Conservation (phyloP, 75 land plant genomes). For the Pinus tabuliformis region DNA sequence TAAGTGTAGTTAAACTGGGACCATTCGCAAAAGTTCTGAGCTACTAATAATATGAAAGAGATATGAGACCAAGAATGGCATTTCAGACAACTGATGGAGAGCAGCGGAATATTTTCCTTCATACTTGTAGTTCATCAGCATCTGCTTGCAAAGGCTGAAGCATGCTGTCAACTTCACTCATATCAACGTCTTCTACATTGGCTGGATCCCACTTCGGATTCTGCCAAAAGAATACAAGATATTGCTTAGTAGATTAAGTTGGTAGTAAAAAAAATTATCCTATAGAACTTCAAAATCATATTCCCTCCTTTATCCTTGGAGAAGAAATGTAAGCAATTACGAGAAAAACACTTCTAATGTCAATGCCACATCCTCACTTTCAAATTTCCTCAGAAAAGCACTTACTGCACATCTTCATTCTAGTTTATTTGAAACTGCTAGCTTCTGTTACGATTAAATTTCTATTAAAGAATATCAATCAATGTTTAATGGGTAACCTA, state of each 20-base stretch:
- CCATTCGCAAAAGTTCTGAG: no score
- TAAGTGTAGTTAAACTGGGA: not conserved
- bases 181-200: conserved; percentile 51
- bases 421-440: not conserved
- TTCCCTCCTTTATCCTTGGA: not conserved
- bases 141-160: conserved; percentile 56
- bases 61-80: not conserved
- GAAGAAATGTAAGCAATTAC: no score
- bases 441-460: not conserved
- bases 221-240: conserved; percentile 33
- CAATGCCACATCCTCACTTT: not conserved
- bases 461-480: not conserved
- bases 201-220: conserved; percentile 88
- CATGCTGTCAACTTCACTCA: conserved; percentile 48
- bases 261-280: not conserved
- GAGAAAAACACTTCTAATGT: not conserved
- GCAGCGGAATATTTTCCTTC: conserved; percentile 9
- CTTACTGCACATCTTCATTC: not conserved
- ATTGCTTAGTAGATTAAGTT: not conserved
- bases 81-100: not conserved
- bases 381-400: not conserved
- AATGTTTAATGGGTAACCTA: no score
- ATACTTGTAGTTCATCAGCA: conserved; percentile 30
- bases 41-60: not conserved
- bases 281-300: not conserved